These are phyloP conservation scores for Podila minutissima DNA, from an alignment of 192 early-diverging fungal species.

Conservation along the genomic window DNA sequence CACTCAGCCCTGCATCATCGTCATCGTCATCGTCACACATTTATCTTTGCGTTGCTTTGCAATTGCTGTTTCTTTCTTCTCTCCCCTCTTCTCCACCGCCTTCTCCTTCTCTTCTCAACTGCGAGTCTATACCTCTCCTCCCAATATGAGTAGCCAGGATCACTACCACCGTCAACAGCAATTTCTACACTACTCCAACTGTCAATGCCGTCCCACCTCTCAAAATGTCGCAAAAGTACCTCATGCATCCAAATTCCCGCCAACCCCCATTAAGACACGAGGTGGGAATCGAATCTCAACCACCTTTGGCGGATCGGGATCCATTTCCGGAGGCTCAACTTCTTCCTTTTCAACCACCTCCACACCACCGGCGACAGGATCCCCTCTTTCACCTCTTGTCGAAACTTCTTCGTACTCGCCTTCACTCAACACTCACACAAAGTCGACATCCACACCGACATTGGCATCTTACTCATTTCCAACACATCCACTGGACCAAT, in stretches of 20 bases:
- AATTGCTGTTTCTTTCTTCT: not conserved
- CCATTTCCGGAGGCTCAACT: conserved; percentile 10
- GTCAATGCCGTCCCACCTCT: not conserved
- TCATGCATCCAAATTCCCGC: not conserved
- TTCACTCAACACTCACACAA: not conserved
- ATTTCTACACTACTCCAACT: too few species aligned
- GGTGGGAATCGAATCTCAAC: conserved; percentile 17
- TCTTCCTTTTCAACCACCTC: not conserved
- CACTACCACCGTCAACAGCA: too few species aligned
- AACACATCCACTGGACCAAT: not conserved
- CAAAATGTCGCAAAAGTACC: not conserved
- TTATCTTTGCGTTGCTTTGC: not conserved
- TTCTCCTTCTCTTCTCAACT: too few species aligned
- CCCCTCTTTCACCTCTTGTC: conserved; percentile 15
- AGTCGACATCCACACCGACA: not conserved
- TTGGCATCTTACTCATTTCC: not conserved
- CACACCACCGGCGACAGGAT: conserved; percentile 20
- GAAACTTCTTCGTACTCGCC: conserved; percentile 2
- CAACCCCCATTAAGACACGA: not conserved
- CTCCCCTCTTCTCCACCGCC: not conserved
- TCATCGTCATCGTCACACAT: too few species aligned
- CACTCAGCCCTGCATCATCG: too few species aligned
- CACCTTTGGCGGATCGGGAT: conserved; percentile 45
- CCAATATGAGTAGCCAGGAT: too few species aligned
- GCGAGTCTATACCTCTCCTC: too few species aligned